A percentile compares a stretch with the other conserved stretches of the same genome.
phyloP scores from a whole-genome alignment of 306 rosid species.

The Heteromeles arbutifolia region DNA sequence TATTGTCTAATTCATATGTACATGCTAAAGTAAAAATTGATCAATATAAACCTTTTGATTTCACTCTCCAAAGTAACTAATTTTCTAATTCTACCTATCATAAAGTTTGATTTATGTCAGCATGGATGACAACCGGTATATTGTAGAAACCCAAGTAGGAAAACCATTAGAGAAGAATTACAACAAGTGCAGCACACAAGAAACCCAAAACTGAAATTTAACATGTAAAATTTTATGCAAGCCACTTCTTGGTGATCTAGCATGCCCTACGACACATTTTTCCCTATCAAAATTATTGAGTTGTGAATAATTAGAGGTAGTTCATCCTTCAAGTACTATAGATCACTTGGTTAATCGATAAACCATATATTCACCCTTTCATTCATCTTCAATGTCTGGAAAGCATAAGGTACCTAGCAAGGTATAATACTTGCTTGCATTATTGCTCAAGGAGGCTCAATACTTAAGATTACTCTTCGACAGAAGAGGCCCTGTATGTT shows the following conservation, averaged over 20 bases:
- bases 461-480: background rate
- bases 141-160: background rate
- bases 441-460: background rate
- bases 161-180: background rate
- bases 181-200: background rate
- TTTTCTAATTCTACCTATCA: background rate
- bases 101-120: background rate
- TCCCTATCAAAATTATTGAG: background rate
- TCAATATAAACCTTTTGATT: background rate
- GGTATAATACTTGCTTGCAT: background rate
- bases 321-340: background rate
- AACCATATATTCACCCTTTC: background rate
- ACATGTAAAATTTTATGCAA: background rate
- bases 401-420: background rate
- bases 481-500: background rate
- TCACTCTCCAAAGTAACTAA: background rate
- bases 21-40: background rate
- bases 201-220: background rate
- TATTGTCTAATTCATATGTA: background rate
- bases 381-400: background rate
- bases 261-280: background rate
- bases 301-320: background rate
- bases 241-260: background rate
- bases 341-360: background rate
- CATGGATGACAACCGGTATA: background rate